Evolutionary conservation across 768 basidiomycete species (phyloP).

Genomic region (Hygrophorus pudorinus): DNA sequence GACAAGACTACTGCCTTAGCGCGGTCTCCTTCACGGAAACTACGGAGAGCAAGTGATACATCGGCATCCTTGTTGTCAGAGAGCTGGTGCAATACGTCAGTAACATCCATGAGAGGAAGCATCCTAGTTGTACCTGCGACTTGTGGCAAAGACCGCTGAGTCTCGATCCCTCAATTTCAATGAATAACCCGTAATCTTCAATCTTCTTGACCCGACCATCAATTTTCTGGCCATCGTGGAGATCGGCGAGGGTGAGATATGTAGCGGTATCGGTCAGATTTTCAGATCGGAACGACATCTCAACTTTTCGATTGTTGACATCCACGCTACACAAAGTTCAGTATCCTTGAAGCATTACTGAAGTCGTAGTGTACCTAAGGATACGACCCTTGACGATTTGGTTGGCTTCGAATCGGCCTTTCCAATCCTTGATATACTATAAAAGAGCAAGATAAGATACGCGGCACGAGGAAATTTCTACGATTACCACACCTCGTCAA

Average conservation of each 20-base stretch:
- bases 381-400: constrained; percentile 86
- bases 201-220: constrained; percentile 70
- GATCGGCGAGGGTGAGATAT: constrained; percentile 38
- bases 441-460: constrained; percentile 3
- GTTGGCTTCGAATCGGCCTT: constrained; percentile 63
- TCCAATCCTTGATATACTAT: constrained; percentile 96
- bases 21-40: constrained; percentile 79
- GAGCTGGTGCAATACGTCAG: constrained; percentile 37
- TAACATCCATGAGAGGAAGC: not conserved
- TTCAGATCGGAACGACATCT: constrained; percentile 80
- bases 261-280: constrained; percentile 32
- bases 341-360: not conserved
- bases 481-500: constrained; percentile 60
- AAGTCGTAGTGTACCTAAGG: constrained; percentile 43
- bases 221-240: constrained; percentile 74
- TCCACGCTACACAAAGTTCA: constrained; percentile 47
- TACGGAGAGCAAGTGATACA: constrained; percentile 62
- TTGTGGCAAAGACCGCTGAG: constrained; percentile 91
- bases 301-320: constrained; percentile 63
- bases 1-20: constrained; percentile 67
- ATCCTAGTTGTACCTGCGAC: constrained; percentile 51
- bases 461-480: not conserved
- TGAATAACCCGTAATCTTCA: constrained; percentile 88
- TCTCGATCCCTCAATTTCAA: constrained; percentile 78
- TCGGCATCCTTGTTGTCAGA: constrained; percentile 84